Evolutionary conservation across 208 protist species (phyloP).

Genomic region (Herpetomonas samuelpessoai): DNA sequence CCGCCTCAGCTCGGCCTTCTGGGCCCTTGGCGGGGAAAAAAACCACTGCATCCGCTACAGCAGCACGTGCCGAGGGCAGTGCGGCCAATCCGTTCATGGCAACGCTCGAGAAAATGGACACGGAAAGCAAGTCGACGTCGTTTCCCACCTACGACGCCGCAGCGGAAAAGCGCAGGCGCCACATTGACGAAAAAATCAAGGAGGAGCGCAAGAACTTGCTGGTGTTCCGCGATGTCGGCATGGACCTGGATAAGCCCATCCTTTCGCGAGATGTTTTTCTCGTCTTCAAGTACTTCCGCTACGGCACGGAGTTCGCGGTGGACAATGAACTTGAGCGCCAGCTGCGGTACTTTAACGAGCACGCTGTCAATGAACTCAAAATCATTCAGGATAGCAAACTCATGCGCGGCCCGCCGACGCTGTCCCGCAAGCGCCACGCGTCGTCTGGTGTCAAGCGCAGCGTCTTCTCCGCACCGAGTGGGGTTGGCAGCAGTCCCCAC

Average conservation of each 20-base stretch:
- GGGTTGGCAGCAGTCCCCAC: not conserved
- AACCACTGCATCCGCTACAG: not conserved
- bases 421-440: slow-evolving; percentile 40
- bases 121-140: slow-evolving; percentile 27
- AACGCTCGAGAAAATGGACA: slow-evolving; percentile 63
- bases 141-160: slow-evolving; percentile 55
- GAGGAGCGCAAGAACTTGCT: slow-evolving; percentile 72
- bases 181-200: slow-evolving; percentile 60
- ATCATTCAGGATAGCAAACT: slow-evolving; percentile 88
- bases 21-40: not conserved
- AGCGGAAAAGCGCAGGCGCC: slow-evolving; percentile 29
- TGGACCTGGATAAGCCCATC: slow-evolving; percentile 89
- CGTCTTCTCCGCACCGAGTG: not conserved
- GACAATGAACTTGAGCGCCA: slow-evolving; percentile 89
- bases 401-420: slow-evolving; percentile 72
- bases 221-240: slow-evolving; percentile 85
- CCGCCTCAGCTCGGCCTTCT: too few species aligned
- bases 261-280: slow-evolving; percentile 86
- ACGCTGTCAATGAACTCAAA: slow-evolving; percentile 85
- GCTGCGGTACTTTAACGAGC: slow-evolving; percentile 89
- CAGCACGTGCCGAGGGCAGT: not conserved
- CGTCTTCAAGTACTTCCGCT: slow-evolving; percentile 85
- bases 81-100: slow-evolving; percentile 48
- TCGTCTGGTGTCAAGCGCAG: slow-evolving; percentile 2
- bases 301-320: slow-evolving; percentile 83